Evolutionary conservation across 257 asterid genomes (phyloP), one percentile per base, ranked within the genome.

Genomic region (Coffea eugenioides): DNA sequence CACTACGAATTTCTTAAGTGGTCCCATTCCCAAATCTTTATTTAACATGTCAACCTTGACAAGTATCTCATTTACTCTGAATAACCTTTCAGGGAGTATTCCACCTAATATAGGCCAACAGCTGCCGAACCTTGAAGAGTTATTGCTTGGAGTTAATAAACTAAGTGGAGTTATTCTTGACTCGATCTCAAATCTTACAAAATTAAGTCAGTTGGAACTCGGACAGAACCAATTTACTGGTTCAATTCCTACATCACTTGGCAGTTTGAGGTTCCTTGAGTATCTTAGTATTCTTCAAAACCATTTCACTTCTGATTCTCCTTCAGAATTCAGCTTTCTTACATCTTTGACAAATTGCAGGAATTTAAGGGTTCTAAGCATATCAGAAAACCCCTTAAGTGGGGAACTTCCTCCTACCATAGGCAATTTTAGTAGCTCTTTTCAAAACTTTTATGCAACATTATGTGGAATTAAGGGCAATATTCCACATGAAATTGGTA

Each of bases 271-370:
- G 41, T 45, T 43, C 39, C 79, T 61, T 18, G 16, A 62, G 43
- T 1, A 0, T 11, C 36, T 62, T 7, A 0, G 0, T 0, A 0
- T 62, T 39, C 0, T 1, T 0, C 5, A 0, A 0, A 76, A 76
- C 49, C 21, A 43, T 43, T 23, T 61, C 1, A 45, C 48, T 46
- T 0, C 46, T 14, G 36, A n/a, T 45, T 25, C 79, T 8, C 25
- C 56, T 3, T 0, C 39, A 31, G 43, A 25, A 6, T 12, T 25
- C 1, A 9, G 48, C 52, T 61, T 76, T 27, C 20, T 76, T 25
- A 2, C 41, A 21, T 62, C 48, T 15, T 25, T 76, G 72, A 62
- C 71, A 25, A 62, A 48, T 9, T 76, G 72, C 10, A 25, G 62
- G 45, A 62, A 10, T 43, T 14, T 61, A 14, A 25, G 1, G 0